Conservation (phyloP, 768 basidiomycete genomes). For the Zangia roseola region DNA sequence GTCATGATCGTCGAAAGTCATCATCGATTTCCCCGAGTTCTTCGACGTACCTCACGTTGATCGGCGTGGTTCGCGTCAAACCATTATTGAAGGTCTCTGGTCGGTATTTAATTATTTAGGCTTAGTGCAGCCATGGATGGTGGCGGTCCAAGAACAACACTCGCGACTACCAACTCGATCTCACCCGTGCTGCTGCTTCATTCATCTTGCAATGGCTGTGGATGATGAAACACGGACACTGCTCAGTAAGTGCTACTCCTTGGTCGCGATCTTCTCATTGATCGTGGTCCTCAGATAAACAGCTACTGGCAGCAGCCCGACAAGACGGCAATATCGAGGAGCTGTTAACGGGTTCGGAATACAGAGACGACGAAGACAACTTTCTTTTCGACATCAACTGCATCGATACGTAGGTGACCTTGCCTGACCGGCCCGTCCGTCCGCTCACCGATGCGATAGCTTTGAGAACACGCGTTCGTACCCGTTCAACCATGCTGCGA, state of each 20-base stretch:
- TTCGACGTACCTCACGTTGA: background rate
- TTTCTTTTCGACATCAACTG: constrained; percentile 34
- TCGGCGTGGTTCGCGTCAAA: background rate
- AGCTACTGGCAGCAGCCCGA: constrained; percentile 23
- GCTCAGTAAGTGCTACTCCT: constrained; percentile 17
- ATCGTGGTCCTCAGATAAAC: constrained; percentile 20
- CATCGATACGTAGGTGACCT: constrained; percentile 25
- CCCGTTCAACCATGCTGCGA: background rate
- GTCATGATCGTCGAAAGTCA: constrained; percentile 5
- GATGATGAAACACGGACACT: constrained; percentile 12
- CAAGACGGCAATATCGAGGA: constrained; percentile 27
- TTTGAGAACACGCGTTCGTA: constrained; percentile 31
- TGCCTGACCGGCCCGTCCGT: background rate
- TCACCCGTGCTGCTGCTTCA: background rate
- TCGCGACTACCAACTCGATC: background rate
- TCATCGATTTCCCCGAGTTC: background rate
- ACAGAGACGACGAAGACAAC: constrained; percentile 17
- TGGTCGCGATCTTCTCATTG: background rate
- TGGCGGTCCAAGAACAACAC: background rate
- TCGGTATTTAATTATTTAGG: too few species aligned
- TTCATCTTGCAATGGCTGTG: constrained; percentile 12
- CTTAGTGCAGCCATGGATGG: background rate
- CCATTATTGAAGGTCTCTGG: background rate
- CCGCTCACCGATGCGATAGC: constrained; percentile 13
- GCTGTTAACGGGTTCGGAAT: constrained; percentile 18